These are phyloP conservation scores for Leptomonas pyrrhocoris DNA, from an alignment of 208 protist genomes.

Conservation along the genomic window DNA sequence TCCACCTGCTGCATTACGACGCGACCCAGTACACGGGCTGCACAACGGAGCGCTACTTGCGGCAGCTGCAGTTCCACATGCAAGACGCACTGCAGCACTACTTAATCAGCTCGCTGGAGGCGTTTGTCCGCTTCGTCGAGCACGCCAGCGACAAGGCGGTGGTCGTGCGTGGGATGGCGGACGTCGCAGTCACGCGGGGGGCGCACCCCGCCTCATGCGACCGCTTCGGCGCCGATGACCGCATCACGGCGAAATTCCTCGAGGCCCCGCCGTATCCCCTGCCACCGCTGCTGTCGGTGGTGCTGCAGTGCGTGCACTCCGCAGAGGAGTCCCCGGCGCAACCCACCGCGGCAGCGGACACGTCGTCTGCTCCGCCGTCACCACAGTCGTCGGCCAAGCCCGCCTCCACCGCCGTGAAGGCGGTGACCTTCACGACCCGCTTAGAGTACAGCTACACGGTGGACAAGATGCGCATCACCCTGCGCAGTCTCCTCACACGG, in stretches of 20 bases:
- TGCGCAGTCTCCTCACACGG: conserved; percentile 77
- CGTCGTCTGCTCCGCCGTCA: neutral
- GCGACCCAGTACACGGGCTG: conserved; percentile 90
- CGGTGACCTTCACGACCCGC: neutral
- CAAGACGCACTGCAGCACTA: conserved; percentile 85
- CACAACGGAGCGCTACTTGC: conserved; percentile 94
- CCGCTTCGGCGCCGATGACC: conserved; percentile 53
- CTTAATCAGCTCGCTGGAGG: conserved; percentile 65
- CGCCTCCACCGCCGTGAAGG: neutral
- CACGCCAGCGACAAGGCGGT: conserved; percentile 64
- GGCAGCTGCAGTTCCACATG: conserved; percentile 93
- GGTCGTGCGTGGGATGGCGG: conserved; percentile 50
- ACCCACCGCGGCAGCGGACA: neutral
- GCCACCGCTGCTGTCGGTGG: conserved; percentile 65
- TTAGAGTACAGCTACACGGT: conserved; percentile 65
- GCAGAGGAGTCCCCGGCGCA: neutral
- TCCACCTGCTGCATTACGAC: conserved; percentile 85
- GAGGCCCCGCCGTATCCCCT: conserved; percentile 41
- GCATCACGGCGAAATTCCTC: conserved; percentile 43
- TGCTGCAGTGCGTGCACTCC: conserved; percentile 46
- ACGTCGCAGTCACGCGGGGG: conserved; percentile 52
- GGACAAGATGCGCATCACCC: conserved; percentile 60
- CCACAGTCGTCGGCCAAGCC: neutral
- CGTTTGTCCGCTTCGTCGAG: conserved; percentile 88
- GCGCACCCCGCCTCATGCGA: conserved; percentile 32